Evolutionary conservation across 176 grass and related monocot species (phyloP).

Genomic region (Coix lacrymajobi): DNA sequence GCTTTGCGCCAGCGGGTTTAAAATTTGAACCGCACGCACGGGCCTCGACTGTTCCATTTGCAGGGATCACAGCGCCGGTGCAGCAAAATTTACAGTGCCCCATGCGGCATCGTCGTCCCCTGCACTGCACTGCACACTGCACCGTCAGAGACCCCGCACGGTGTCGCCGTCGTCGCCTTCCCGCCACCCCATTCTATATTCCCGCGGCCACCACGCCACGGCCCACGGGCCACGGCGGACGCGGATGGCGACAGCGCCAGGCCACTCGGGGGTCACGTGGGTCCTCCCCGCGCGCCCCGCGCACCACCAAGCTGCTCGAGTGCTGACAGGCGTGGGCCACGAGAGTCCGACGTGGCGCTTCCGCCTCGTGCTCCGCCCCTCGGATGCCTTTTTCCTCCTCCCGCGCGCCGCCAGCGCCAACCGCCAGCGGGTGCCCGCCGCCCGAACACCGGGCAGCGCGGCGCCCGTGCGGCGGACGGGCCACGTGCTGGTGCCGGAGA

Average conservation of each 20-base stretch:
- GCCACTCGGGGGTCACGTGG: conserved; percentile 11
- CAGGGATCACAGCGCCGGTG: background rate
- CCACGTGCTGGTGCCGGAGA: conserved; percentile 16
- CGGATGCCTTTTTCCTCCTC: conserved; percentile 51
- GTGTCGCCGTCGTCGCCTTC: conserved; percentile 8
- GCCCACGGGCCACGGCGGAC: background rate
- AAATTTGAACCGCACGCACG: conserved; percentile 12
- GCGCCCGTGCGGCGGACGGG: background rate
- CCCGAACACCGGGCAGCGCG: conserved; percentile 1
- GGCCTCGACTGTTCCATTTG: background rate
- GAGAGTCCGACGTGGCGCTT: conserved; percentile 36
- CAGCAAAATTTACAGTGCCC: background rate
- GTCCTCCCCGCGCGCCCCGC: background rate
- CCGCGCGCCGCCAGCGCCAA: background rate
- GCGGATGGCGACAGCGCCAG: background rate
- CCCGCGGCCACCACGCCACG: too few relatives aligned
- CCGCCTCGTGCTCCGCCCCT: conserved; percentile 64
- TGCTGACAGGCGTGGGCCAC: background rate
- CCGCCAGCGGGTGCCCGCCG: background rate
- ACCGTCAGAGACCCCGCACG: background rate
- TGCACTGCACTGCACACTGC: background rate
- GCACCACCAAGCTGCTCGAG: too few relatives aligned
- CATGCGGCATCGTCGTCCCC: background rate
- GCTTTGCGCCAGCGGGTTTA: background rate
- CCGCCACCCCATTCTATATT: conserved; percentile 9